Percentiles rank a stretch among this genome's conserved stretches.
Evolutionary conservation across 1,139 yeast species (phyloP).

Genomic region (Blastobotrys persicus): DNA sequence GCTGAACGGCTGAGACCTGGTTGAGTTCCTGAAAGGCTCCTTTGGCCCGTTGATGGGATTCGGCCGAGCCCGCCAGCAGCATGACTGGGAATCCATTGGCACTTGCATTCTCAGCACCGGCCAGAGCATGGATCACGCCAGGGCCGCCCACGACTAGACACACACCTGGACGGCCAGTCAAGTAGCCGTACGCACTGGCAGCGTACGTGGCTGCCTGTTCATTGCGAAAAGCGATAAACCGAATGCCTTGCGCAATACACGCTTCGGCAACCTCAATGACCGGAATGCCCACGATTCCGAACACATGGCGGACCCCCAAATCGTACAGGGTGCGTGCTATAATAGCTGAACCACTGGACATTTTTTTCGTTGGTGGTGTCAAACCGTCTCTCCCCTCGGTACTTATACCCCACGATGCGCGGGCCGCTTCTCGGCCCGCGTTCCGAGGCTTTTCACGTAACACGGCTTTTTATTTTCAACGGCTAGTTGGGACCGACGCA

Average conservation of each 20-base stretch:
- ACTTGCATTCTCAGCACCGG: conserved; percentile 60
- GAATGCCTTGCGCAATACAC: conserved; percentile 49
- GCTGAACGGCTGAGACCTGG: conserved; percentile 49
- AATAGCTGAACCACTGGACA: conserved; percentile 40
- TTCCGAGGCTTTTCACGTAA: conserved; percentile 3
- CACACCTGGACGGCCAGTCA: conserved; percentile 62
- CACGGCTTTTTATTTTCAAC: no score
- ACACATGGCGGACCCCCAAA: conserved; percentile 53
- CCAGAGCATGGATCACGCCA: conserved; percentile 60
- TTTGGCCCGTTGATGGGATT: conserved; percentile 46
- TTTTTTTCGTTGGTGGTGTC: not conserved
- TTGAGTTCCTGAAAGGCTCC: conserved; percentile 70
- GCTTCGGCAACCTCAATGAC: conserved; percentile 61
- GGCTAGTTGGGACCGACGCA: no score
- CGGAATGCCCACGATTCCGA: conserved; percentile 70
- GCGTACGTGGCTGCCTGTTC: conserved; percentile 72
- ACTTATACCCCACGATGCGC: not conserved
- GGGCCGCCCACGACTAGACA: conserved; percentile 70
- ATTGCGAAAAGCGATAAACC: conserved; percentile 57
- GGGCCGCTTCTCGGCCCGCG: not conserved
- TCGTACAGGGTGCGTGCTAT: conserved; percentile 47
- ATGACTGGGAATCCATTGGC: conserved; percentile 59
- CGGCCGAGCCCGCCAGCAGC: conserved; percentile 59
- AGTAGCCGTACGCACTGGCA: conserved; percentile 62
- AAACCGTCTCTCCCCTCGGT: not conserved